phyloP scores from a whole-genome alignment of 192 early-diverging fungal genomes.

The Backusella macrospora region DNA sequence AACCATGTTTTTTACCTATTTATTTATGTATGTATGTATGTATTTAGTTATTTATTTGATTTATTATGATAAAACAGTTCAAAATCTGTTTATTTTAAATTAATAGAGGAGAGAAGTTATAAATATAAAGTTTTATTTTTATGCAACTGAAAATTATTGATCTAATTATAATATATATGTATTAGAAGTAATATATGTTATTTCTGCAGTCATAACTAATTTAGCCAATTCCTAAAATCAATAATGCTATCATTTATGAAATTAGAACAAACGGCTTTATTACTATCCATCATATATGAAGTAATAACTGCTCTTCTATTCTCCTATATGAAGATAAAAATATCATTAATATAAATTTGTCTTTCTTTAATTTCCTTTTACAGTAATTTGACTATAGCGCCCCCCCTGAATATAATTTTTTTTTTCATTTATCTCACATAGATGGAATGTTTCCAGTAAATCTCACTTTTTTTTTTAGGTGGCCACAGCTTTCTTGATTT shows the following conservation, averaged over 20 bases:
- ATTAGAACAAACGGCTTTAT: background rate
- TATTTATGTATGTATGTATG: background rate
- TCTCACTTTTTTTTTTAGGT: background rate
- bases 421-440: conserved; percentile 4
- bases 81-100: background rate
- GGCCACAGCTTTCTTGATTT: background rate
- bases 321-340: background rate
- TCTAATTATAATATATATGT: background rate
- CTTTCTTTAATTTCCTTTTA: background rate
- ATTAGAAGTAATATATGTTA: background rate
- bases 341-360: background rate
- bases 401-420: conserved; percentile 3
- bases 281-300: conserved; percentile 1
- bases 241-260: conserved; percentile 1
- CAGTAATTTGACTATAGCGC: background rate
- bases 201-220: background rate
- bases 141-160: background rate
- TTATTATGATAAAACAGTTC: background rate
- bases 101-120: background rate
- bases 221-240: background rate
- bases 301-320: background rate
- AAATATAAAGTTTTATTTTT: background rate
- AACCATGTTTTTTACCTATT: background rate
- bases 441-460: conserved; percentile 1
- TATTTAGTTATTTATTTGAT: background rate